Evolutionary conservation across 2,329 filamentous ascomycete genomes (phyloP), one percentile per base, ranked within the genome.

Genomic region (Cladobotryum protrusum): DNA sequence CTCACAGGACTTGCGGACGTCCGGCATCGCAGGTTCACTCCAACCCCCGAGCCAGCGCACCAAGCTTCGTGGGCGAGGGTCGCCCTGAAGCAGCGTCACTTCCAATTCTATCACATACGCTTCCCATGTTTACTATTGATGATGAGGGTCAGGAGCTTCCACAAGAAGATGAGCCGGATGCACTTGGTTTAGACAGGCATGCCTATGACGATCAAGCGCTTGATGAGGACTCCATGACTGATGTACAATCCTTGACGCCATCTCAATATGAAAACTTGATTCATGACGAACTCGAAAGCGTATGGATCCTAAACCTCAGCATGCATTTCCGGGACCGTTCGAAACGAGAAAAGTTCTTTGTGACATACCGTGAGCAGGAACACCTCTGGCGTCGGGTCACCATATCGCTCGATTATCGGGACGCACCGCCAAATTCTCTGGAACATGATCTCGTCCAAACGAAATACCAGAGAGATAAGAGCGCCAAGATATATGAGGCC

Each of bases 271-370:
- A 86, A 47, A 72, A 75, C 47, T 74, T 81, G 59, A 78, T 96
- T 56, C 82, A 86, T 56, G 82, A 87, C 55, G 92, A 97, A 67
- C 77, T 96, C 49, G 90, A 96, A 62, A 81, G 77, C 53, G 85
- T 81, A 61, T 99, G 93, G 93, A 97, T 99, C 53, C 75, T 99
- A 58, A 99, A 99, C 63, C 78, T 97, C 53, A 96, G 90, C 69
- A 96, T 99, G 93, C 90, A 96, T 67, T 99, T 96, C 67, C 83
- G 91, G 52, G 93, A 99, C 70, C 85, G 86, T 61, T 95, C 91
- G 12, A 87, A 88, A 59, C 81, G 92, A 40, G 93, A 99, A 67
- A 99, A 99, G 67, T 97, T 97, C 73, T 99, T 97, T 67, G 85
- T 99, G 55, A 97, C 93, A 0, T 99, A 88, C 65, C 88, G 90